Evolutionary conservation across 2,329 filamentous ascomycete species (phyloP).

Genomic region (Dactylellina parvicollis): DNA sequence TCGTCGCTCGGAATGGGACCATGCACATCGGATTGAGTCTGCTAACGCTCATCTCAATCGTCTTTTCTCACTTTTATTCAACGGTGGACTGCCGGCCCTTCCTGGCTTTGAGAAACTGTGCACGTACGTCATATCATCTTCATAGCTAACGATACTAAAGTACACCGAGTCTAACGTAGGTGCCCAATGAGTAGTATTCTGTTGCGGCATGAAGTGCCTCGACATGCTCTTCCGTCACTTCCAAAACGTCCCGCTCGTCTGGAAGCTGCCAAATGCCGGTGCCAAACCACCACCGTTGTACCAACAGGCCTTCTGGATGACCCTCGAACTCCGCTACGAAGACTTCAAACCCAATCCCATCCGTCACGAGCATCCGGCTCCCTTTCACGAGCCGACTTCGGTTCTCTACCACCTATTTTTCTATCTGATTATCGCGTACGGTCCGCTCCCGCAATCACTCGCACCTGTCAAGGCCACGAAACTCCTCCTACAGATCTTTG

Average conservation of each 20-base stretch:
- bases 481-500: slow-evolving; percentile 42
- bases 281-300: slow-evolving; percentile 32
- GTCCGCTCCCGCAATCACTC: slow-evolving; percentile 27
- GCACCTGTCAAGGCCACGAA: slow-evolving; percentile 32
- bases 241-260: slow-evolving; percentile 27
- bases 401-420: slow-evolving; percentile 46
- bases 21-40: slow-evolving; percentile 20
- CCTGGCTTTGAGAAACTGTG: slow-evolving; percentile 38
- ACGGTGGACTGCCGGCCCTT: slow-evolving; percentile 48
- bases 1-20: slow-evolving; percentile 31
- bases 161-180: not conserved
- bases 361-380: slow-evolving; percentile 27
- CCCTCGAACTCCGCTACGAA: slow-evolving; percentile 45
- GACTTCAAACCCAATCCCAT: slow-evolving; percentile 48
- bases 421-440: slow-evolving; percentile 27
- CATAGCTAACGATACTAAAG: not conserved
- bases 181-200: slow-evolving; percentile 15
- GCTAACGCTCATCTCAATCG: slow-evolving; percentile 16
- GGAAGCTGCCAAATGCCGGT: slow-evolving; percentile 29
- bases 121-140: slow-evolving; percentile 25
- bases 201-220: slow-evolving; percentile 37
- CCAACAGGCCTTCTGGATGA: slow-evolving; percentile 48
- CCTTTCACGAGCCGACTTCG: slow-evolving; percentile 46
- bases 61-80: slow-evolving; percentile 47
- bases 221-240: slow-evolving; percentile 45